Conservation (phyloP, 202 grass and related monocot genomes). For the Setaria italica region DNA sequence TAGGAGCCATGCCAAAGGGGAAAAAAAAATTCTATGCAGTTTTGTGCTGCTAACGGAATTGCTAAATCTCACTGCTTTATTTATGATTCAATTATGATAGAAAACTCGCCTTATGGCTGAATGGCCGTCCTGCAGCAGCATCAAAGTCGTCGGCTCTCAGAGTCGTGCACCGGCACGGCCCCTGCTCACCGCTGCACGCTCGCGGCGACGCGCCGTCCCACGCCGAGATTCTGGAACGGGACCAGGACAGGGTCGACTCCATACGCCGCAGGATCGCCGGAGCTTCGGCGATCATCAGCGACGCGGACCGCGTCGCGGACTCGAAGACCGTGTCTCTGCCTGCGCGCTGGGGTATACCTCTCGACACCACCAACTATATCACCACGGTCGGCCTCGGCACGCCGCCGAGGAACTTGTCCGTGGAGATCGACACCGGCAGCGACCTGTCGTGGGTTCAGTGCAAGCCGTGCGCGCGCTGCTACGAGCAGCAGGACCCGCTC, state of each 20-base stretch:
- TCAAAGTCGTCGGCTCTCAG: conserved; percentile 43
- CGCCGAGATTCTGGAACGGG: conserved; percentile 50
- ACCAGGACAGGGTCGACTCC: conserved; percentile 62
- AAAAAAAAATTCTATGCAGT: too few relatives aligned
- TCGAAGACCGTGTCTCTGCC: conserved; percentile 47
- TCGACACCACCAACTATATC: conserved; percentile 69
- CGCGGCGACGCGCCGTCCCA: conserved; percentile 29
- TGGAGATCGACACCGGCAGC: conserved; percentile 90
- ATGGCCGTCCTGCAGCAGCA: not conserved
- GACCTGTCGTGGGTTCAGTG: conserved; percentile 88
- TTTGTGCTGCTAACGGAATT: too few relatives aligned
- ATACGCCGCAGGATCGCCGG: conserved; percentile 47
- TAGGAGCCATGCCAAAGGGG: too few relatives aligned
- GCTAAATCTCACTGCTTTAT: not conserved
- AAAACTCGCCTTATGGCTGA: not conserved
- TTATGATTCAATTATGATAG: too few relatives aligned
- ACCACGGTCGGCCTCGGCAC: conserved; percentile 68
- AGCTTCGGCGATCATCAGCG: not conserved
- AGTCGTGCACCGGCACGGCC: conserved; percentile 62
- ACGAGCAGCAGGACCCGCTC: conserved; percentile 68
- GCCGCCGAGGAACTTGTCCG: conserved; percentile 46
- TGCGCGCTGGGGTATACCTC: conserved; percentile 41
- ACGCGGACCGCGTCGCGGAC: too few relatives aligned
- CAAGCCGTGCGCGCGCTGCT: conserved; percentile 67
- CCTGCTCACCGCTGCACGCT: conserved; percentile 55